Evolutionary conservation across 805 yeast species (phyloP), one percentile per base, ranked within the genome.

Genomic region (Candida odintsovae): DNA sequence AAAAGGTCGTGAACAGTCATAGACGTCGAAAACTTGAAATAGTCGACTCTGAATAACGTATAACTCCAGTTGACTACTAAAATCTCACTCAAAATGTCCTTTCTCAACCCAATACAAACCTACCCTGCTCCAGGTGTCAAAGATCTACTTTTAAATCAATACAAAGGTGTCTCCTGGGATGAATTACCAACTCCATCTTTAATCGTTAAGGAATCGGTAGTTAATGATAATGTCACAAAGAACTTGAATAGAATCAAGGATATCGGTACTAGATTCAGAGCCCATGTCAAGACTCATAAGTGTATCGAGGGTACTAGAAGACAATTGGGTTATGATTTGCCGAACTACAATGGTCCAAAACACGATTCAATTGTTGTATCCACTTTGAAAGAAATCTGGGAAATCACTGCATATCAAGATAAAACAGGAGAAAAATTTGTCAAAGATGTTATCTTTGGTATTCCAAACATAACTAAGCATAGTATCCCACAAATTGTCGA

Each of bases 231-330:
- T 55, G 65, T 73, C 46, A 65, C 65, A n/a, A 63, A 60, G 23
- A 77, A 77, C 82, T 68, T 77, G 8, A 52, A 54, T 8, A 70
- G 68, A 50, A 73, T 78, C 2, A 44, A 49, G 1, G 56, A 59
- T 1, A 57, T 77, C 39, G 51, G 57, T 9, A 62, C 65, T n/a
- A 67, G 62, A 18, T 84, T 85, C 59, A 69, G 95, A 49, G 83
- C 86, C 4, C 90, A 85, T 59, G 79, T 86, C 20, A 86, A 86
- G 62, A 86, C 94, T 0, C 90, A 83, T 61, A 86, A 86, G 61
- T 75, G 86, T 1, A 52, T 69, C 10, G 84, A 81, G 53, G 90
- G 86, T 7, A 67, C 80, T 3, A 54, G 62, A 20, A 60, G 75
- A 38, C 86, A 82, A 63, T 59, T 82, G 58, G 83, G 78, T 1